Conservation (phyloP, 768 basidiomycete genomes). For the Hypsizygus marmoreus region DNA sequence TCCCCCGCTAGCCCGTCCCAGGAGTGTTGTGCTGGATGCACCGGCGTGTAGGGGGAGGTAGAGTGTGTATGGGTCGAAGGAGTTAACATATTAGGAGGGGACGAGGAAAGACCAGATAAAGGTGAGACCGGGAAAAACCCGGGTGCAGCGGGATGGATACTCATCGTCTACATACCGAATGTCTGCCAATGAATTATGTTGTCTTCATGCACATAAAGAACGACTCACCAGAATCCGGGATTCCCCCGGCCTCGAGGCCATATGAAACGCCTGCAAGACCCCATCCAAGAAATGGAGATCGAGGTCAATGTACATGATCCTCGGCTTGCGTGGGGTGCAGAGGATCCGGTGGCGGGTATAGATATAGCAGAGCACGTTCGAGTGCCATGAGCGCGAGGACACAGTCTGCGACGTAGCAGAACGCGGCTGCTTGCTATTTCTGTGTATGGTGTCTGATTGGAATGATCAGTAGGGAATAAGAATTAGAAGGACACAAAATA, state of each 20-base stretch:
- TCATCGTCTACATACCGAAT: slow-evolving; percentile 61
- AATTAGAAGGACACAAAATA: not conserved
- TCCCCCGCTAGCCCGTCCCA: slow-evolving; percentile 83
- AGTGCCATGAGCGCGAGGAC: slow-evolving; percentile 79
- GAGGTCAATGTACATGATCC: slow-evolving; percentile 89
- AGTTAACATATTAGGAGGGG: slow-evolving; percentile 24
- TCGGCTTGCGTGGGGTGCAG: slow-evolving; percentile 38
- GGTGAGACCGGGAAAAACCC: slow-evolving; percentile 81
- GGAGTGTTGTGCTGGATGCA: slow-evolving; percentile 64
- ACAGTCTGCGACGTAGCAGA: slow-evolving; percentile 93
- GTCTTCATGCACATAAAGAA: not conserved
- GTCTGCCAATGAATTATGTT: not conserved
- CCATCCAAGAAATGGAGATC: slow-evolving; percentile 93
- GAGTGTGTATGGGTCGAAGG: slow-evolving; percentile 68
- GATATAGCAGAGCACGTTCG: slow-evolving; percentile 36
- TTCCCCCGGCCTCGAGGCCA: slow-evolving; percentile 31
- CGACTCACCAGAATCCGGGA: slow-evolving; percentile 51
- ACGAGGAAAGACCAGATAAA: slow-evolving; percentile 48
- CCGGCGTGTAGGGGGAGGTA: slow-evolving; percentile 79
- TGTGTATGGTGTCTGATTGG: slow-evolving; percentile 77
- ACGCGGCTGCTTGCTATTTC: slow-evolving; percentile 79
- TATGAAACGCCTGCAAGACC: slow-evolving; percentile 75
- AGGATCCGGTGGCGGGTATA: slow-evolving; percentile 1
- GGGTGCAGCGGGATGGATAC: slow-evolving; percentile 79
- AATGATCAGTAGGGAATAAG: not conserved